Evolutionary conservation across 2,329 filamentous ascomycete species (phyloP).

Genomic region (Cercospora nicotianae): DNA sequence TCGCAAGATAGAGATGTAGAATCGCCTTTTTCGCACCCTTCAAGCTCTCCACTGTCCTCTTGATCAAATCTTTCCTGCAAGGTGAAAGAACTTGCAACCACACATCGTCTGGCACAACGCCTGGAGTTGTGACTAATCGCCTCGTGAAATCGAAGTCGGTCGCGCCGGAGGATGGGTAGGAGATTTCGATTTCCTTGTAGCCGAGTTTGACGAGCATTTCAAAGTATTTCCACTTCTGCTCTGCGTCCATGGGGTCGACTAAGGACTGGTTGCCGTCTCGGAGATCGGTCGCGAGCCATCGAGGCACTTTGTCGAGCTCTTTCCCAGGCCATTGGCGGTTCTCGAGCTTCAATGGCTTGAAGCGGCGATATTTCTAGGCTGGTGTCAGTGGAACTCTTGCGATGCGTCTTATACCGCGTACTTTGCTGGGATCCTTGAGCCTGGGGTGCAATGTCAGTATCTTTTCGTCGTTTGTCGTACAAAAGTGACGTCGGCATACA

Average conservation of each 20-base stretch:
- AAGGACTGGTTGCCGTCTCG: conserved; percentile 94
- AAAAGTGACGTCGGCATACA: conserved; percentile 8
- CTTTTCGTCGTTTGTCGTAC: background rate
- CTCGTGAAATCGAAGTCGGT: conserved; percentile 96
- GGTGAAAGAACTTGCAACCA: conserved; percentile 90
- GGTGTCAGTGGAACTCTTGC: conserved; percentile 42
- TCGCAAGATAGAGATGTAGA: conserved; percentile 93
- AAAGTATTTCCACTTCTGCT: conserved; percentile 95
- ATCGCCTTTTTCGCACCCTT: conserved; percentile 90
- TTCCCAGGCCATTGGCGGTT: conserved; percentile 82
- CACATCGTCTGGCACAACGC: conserved; percentile 81
- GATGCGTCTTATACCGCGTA: background rate
- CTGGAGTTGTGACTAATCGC: conserved; percentile 79
- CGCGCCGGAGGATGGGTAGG: conserved; percentile 90
- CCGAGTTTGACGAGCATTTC: conserved; percentile 88
- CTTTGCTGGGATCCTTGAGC: conserved; percentile 54
- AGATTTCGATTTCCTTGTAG: conserved; percentile 97
- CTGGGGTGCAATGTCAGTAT: conserved; percentile 23
- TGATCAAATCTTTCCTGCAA: conserved; percentile 87
- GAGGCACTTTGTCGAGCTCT: conserved; percentile 76
- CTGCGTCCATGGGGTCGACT: conserved; percentile 91
- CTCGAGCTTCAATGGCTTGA: conserved; percentile 65
- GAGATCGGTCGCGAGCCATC: conserved; percentile 87
- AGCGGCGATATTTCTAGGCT: conserved; percentile 72
- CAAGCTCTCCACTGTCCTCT: conserved; percentile 82